These are phyloP conservation scores for Agrostemma githago DNA, from an alignment of 148 eudicot genomes.

Conservation along the genomic window DNA sequence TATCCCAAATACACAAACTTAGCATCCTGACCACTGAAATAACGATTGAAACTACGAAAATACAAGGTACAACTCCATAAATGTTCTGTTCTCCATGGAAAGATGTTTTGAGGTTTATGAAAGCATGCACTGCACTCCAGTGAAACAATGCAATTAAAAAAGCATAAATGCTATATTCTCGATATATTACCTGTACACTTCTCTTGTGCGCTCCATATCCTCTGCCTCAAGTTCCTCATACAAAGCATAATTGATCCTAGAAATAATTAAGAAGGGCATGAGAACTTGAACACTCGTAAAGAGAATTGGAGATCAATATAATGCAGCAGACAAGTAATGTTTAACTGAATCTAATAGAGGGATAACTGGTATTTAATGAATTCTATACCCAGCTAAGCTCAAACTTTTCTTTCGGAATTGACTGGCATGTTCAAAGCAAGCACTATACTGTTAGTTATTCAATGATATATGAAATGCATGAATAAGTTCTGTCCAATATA, in stretches of 20 bases:
- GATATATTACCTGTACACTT: conserved; percentile 59
- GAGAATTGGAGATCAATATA: background rate
- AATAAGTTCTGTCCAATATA: background rate
- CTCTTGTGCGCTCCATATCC: conserved; percentile 72
- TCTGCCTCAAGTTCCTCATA: conserved; percentile 90
- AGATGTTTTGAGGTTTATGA: conserved; percentile 5
- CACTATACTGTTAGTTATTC: background rate
- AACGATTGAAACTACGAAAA: background rate
- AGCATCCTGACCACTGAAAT: background rate
- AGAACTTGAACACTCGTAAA: conserved; percentile 2
- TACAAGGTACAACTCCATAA: background rate
- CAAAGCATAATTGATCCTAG: conserved; percentile 81
- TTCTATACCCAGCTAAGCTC: background rate
- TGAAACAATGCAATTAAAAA: background rate
- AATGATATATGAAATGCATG: background rate
- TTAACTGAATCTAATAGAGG: background rate
- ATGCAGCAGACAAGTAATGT: background rate
- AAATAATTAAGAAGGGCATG: conserved; percentile 8
- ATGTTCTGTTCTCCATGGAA: background rate
- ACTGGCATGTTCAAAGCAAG: background rate
- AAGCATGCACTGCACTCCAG: background rate
- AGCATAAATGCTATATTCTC: background rate
- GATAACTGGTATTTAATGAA: background rate
- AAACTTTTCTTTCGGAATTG: background rate
- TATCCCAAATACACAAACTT: background rate